A percentile compares a stretch with the other conserved stretches of the same genome.
Evolutionary conservation across 2,329 filamentous ascomycete genomes (phyloP).

Genomic region (Xylariaceae sp.): DNA sequence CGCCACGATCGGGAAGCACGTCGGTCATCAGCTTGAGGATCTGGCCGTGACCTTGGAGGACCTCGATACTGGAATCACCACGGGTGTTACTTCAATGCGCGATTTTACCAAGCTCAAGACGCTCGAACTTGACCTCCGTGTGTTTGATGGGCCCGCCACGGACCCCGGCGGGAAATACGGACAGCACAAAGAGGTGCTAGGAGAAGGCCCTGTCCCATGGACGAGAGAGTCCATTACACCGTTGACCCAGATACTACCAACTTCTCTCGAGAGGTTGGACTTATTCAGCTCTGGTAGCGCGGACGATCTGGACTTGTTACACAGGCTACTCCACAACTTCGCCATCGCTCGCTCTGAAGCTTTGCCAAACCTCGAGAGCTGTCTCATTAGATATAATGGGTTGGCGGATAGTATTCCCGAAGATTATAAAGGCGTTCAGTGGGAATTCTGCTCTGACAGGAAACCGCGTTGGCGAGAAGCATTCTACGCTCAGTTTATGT

Average conservation of each 20-base stretch:
- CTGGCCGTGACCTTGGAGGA: slow-evolving; percentile 16
- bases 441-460: too few species aligned
- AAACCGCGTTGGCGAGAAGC: too few species aligned
- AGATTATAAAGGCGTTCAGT: too few species aligned
- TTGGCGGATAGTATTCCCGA: too few species aligned
- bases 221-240: slow-evolving; percentile 1
- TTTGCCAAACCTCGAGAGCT: neutral
- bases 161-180: slow-evolving; percentile 13
- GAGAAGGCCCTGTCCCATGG: too few species aligned
- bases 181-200: neutral
- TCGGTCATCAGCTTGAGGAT: slow-evolving; percentile 16
- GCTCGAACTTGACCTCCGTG: neutral
- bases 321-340: slow-evolving; percentile 1
- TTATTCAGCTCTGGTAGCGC: slow-evolving; percentile 1
- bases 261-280: slow-evolving; percentile 4
- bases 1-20: slow-evolving; percentile 14
- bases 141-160: slow-evolving; percentile 12
- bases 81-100: slow-evolving; percentile 8
- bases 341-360: neutral
- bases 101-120: slow-evolving; percentile 14
- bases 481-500: too few species aligned
- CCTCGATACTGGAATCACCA: slow-evolving; percentile 1
- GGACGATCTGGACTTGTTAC: neutral
- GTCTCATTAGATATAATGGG: too few species aligned
- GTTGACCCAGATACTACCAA: slow-evolving; percentile 8